A percentile compares a stretch with the other conserved stretches of the same genome.
Evolutionary conservation across 2,329 filamentous ascomycete genomes (phyloP).

Genomic region (Beauveria australis): DNA sequence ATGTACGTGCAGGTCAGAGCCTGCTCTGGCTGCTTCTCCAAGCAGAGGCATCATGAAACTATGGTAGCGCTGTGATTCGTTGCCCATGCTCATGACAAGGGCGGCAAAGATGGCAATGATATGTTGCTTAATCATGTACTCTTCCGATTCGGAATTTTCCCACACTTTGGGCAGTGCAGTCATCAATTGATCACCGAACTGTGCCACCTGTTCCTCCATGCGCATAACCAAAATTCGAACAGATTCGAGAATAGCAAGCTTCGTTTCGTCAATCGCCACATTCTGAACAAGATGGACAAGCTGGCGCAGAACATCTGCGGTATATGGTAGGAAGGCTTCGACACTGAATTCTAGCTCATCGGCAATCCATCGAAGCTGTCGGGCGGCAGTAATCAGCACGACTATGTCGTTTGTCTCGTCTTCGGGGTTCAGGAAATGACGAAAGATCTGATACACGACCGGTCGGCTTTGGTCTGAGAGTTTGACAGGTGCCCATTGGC

Average conservation of each 20-base stretch:
- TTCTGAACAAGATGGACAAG: constrained; percentile 73
- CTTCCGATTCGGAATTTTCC: constrained; percentile 70
- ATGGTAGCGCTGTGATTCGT: constrained; percentile 70
- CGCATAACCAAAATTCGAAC: constrained; percentile 72
- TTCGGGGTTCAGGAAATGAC: constrained; percentile 69
- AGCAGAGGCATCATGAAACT: constrained; percentile 74
- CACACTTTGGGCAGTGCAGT: constrained; percentile 72
- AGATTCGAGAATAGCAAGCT: constrained; percentile 82
- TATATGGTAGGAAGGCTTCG: constrained; percentile 68
- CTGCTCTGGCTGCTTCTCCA: constrained; percentile 66
- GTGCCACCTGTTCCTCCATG: constrained; percentile 63
- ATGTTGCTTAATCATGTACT: constrained; percentile 88
- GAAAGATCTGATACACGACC: constrained; percentile 80
- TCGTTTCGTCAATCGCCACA: constrained; percentile 77
- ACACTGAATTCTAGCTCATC: constrained; percentile 78
- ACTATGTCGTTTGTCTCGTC: constrained; percentile 83
- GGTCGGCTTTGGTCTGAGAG: constrained; percentile 59
- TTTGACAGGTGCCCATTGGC: constrained; percentile 80
- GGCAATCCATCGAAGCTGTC: constrained; percentile 71
- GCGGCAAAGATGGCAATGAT: constrained; percentile 80
- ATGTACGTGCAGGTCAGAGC: constrained; percentile 68
- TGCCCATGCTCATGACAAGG: constrained; percentile 78
- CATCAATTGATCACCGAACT: constrained; percentile 74
- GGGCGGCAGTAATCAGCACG: constrained; percentile 81
- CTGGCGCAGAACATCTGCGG: constrained; percentile 61